Percentiles rank a stretch among this genome's conserved stretches.
Conservation (phyloP, 2,329 filamentous ascomycete genomes). For the Diaporthe sp. region DNA sequence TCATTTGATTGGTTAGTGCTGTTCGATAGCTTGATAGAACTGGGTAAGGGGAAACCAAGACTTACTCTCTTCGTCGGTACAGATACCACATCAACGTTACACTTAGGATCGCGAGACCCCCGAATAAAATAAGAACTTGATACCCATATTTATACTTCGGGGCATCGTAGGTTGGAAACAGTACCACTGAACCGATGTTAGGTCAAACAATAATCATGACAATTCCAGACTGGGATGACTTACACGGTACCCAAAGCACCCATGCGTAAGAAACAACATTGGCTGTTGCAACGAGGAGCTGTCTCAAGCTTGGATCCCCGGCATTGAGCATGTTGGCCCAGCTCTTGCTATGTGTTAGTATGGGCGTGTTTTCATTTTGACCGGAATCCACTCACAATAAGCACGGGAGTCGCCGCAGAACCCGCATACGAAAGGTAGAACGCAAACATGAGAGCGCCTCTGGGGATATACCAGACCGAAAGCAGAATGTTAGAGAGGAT, state of each 20-base stretch:
- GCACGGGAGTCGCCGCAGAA: neutral
- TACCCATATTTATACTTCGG: neutral
- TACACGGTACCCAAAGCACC: neutral
- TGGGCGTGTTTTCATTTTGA: fast-evolving
- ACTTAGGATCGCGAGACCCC: neutral
- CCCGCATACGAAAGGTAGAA: neutral
- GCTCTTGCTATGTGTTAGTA: neutral
- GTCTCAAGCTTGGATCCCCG: neutral
- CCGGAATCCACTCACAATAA: neutral
- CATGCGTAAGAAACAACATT: neutral
- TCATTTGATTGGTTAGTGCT: neutral
- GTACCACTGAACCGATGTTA: neutral
- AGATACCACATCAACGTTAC: neutral
- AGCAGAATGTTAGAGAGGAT: neutral
- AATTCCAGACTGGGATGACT: neutral
- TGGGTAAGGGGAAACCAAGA: neutral
- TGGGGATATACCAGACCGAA: neutral
- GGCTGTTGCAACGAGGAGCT: neutral
- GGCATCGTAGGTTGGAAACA: neutral
- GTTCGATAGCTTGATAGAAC: too few relatives aligned
- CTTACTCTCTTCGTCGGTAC: neutral
- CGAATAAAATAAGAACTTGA: neutral
- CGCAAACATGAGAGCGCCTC: neutral
- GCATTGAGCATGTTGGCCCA: conserved; percentile 7
- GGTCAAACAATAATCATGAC: neutral